Evolutionary conservation across 1,284 basidiomycete genomes (phyloP).

Genomic region (Sporisorium graminicola): DNA sequence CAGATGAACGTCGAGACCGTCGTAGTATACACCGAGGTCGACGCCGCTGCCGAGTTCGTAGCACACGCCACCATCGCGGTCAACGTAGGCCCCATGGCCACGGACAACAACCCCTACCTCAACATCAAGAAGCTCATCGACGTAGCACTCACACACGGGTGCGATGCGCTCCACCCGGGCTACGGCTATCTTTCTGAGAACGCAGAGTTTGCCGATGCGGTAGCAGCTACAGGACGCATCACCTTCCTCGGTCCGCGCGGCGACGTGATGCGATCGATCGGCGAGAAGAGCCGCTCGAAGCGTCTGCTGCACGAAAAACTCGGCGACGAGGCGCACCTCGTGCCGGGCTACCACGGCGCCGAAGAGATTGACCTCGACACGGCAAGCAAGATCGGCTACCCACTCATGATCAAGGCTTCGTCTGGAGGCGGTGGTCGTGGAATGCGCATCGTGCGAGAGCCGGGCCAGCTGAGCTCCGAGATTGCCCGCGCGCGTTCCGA

Average conservation of each 20-base stretch:
- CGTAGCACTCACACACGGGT: slow-evolving; percentile 11
- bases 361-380: slow-evolving; percentile 71
- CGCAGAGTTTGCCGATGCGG: slow-evolving; percentile 55
- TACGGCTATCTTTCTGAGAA: slow-evolving; percentile 79
- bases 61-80: background rate
- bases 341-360: slow-evolving; percentile 62
- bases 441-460: slow-evolving; percentile 74
- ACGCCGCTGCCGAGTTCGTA: slow-evolving; percentile 71
- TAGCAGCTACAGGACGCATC: slow-evolving; percentile 73
- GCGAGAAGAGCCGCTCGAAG: slow-evolving; percentile 76
- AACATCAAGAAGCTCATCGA: slow-evolving; percentile 36
- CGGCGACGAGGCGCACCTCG: background rate
- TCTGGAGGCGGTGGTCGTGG: slow-evolving; percentile 82
- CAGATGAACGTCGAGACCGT: slow-evolving; percentile 69
- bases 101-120: slow-evolving; percentile 44
- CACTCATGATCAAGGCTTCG: slow-evolving; percentile 80
- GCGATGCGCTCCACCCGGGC: slow-evolving; percentile 74
- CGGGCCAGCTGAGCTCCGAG: slow-evolving; percentile 70
- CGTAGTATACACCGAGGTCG: slow-evolving; percentile 74
- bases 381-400: slow-evolving; percentile 74
- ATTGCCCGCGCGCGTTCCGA: background rate
- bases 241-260: slow-evolving; percentile 77
- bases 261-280: slow-evolving; percentile 75
- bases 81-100: slow-evolving; percentile 1
- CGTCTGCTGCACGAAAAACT: slow-evolving; percentile 69